Conservation (phyloP, 441 rosid species). For the Dalechampia spathulata region DNA sequence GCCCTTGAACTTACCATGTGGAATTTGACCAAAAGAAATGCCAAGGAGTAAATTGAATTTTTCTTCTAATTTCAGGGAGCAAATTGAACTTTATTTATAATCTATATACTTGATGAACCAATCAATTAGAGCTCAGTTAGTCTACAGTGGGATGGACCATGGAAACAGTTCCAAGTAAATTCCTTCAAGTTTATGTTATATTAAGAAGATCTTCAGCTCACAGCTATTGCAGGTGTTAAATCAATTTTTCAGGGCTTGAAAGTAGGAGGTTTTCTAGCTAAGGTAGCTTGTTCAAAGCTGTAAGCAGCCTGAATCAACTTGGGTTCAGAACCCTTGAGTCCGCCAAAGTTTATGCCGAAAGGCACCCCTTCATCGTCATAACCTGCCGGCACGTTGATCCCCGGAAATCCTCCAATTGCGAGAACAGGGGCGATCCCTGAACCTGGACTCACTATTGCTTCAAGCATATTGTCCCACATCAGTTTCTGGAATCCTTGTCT, state of each 20-base stretch:
- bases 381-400: conserved; percentile 31
- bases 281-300: conserved; percentile 58
- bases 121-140: too few relatives aligned
- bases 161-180: too few relatives aligned
- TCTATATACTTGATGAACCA: too few relatives aligned
- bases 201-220: too few relatives aligned
- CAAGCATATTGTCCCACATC: conserved; percentile 20
- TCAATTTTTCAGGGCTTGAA: conserved; percentile 13
- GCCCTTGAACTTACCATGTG: too few relatives aligned
- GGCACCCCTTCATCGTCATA: conserved; percentile 37
- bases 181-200: too few relatives aligned
- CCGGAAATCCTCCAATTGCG: conserved; percentile 34
- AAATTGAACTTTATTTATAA: too few relatives aligned
- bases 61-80: too few relatives aligned
- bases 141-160: too few relatives aligned
- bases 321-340: conserved; percentile 49
- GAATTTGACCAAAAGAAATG: too few relatives aligned
- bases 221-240: too few relatives aligned
- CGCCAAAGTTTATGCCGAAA: conserved; percentile 48
- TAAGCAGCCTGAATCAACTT: conserved; percentile 61
- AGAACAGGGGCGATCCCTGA: conserved; percentile 15
- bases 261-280: conserved; percentile 46
- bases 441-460: conserved; percentile 23
- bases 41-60: too few relatives aligned
- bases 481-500: conserved; percentile 24